Base-by-base conservation (phyloP, 2,329 filamentous ascomycete genomes). In the Escovopsis sp. region DNA sequence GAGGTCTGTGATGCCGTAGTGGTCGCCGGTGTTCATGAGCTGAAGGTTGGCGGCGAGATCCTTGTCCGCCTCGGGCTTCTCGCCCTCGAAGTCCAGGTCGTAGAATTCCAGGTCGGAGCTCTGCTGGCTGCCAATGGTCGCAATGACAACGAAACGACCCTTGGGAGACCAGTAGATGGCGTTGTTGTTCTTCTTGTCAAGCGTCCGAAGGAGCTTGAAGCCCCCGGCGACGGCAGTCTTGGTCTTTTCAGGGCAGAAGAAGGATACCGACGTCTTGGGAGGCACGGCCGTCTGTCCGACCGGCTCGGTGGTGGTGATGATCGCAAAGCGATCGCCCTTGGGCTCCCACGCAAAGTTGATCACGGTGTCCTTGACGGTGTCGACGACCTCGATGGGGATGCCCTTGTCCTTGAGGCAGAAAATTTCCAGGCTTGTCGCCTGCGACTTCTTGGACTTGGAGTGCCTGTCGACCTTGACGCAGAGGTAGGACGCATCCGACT, bases 301-400 rank as follows among this genome's bases (percentile, higher is more conserved):
- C 3, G 84, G 78, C 66, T 98, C 91, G 10, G 86, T 83, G 15
- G 85, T 91, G 33, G 88, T 95, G 67, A 98, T 98, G 58, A 95
- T 81, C 51, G 95, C 87, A 61, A 98, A 98, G 34, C 91, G 82
- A 62, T 94, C 88, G 48, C 91, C 91, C 70, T 95, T 95, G 49
- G 91, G 91, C 60, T 98, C 91, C 91, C 91, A 98, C 9, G 91
- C 87, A 59, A 98, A 98, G 72, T 98, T 98, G 68, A 98, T 94
- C 53, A 98, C 91, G 1, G 88, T 94, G 58, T 96, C 91, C 68
- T 96, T 96, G 66, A 98, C 84, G 42, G 82, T 87, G 64, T 98
- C 91, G 41, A 98, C 87, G 44, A 96, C 91, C 64, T 98, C 91
- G 43, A 98, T 89, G 1, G 91, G 91, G 2, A 98, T 91, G 52